Percentiles rank a stretch among this genome's conserved stretches.
These are phyloP conservation scores for Pythium dissimile DNA, from an alignment of 352 stramenopile species.

Conservation along the genomic window DNA sequence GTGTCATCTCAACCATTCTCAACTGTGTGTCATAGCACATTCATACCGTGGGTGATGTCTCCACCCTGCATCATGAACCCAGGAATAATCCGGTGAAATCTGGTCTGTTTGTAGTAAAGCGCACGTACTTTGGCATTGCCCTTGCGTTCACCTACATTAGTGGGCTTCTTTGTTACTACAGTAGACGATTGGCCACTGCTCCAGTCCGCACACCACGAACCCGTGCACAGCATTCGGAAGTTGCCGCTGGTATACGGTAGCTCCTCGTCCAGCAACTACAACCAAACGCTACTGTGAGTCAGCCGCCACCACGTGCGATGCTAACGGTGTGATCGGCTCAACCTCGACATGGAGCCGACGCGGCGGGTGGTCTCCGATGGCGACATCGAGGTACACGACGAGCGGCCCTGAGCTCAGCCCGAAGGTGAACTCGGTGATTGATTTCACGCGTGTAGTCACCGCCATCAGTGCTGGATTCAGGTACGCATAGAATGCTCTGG, in stretches of 20 bases:
- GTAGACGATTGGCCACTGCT: not conserved
- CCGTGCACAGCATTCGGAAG: slow-evolving; percentile 72
- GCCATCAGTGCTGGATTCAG: slow-evolving; percentile 35
- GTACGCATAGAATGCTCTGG: too few relatives aligned
- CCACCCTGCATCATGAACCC: slow-evolving; percentile 98
- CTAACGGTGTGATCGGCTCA: not conserved
- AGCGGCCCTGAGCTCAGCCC: slow-evolving; percentile 31
- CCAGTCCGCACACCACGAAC: slow-evolving; percentile 13
- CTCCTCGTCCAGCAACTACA: slow-evolving; percentile 71
- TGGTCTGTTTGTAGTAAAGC: slow-evolving; percentile 92
- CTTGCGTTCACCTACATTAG: slow-evolving; percentile 32
- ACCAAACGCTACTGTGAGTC: not conserved
- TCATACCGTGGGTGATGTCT: slow-evolving; percentile 86
- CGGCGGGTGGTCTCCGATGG: slow-evolving; percentile 42
- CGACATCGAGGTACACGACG: slow-evolving; percentile 65
- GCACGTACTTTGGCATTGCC: slow-evolving; percentile 42
- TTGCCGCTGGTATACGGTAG: slow-evolving; percentile 59
- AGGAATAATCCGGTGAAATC: slow-evolving; percentile 97
- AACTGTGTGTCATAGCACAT: not conserved
- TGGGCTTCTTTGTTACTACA: not conserved
- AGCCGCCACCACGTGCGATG: not conserved
- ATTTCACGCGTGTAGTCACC: slow-evolving; percentile 39
- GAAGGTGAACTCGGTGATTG: slow-evolving; percentile 42
- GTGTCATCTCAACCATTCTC: not conserved
- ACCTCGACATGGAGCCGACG: slow-evolving; percentile 71